These are phyloP conservation scores for Didymella sp. DNA, from an alignment of 2,329 filamentous ascomycete species.

Conservation along the genomic window DNA sequence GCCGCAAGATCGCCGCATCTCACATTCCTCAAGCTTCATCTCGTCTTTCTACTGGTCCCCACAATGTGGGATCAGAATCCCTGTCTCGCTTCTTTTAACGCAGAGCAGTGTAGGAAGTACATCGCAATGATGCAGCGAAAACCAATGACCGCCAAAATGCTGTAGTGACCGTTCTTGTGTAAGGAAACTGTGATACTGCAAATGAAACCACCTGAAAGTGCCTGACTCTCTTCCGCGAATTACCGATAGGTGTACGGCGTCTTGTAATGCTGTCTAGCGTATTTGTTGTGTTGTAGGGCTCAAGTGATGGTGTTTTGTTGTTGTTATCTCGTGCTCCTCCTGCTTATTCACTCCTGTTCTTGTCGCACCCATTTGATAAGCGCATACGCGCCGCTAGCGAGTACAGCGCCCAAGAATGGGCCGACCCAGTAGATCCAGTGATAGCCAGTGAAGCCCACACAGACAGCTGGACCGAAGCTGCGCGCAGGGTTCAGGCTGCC, in stretches of 20 bases:
- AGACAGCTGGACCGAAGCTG: conserved; percentile 55
- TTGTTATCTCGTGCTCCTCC: neutral
- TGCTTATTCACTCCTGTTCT: conserved; percentile 7
- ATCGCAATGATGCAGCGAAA: conserved; percentile 7
- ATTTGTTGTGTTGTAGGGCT: neutral
- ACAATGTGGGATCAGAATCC: neutral
- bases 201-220: conserved; percentile 2
- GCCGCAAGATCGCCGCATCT: conserved; percentile 8
- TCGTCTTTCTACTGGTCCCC: conserved; percentile 9
- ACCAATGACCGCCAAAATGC: conserved; percentile 1
- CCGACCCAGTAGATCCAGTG: conserved; percentile 56
- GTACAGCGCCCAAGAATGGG: conserved; percentile 49
- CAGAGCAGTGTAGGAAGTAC: conserved; percentile 14
- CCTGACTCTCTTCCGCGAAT: neutral
- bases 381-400: conserved; percentile 57
- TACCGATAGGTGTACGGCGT: neutral
- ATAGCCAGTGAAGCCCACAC: conserved; percentile 48
- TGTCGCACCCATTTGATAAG: conserved; percentile 46
- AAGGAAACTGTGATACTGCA: conserved; percentile 8
- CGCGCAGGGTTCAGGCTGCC: conserved; percentile 57
- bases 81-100: conserved; percentile 14
- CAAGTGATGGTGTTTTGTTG: neutral
- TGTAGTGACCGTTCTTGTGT: conserved; percentile 4
- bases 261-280: conserved; percentile 1
- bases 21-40: conserved; percentile 4